Conservation (phyloP, 2,329 filamentous ascomycete genomes). For the Venturia carpophila region DNA sequence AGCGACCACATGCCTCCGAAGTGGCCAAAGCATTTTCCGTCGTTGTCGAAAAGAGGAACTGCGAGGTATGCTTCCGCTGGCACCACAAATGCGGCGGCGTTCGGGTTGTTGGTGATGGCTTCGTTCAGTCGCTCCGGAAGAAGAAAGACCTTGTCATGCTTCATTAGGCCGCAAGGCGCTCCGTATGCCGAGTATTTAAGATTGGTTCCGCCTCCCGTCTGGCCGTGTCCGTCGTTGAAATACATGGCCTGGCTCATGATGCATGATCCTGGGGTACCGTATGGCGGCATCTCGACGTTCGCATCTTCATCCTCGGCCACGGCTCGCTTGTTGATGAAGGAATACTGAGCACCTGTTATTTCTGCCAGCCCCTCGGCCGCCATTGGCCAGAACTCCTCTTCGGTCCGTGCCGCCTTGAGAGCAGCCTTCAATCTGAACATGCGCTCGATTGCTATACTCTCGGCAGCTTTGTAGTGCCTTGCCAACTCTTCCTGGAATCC, state of each 20-base stretch:
- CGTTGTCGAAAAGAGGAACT: slow-evolving; percentile 52
- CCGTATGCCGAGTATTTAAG: slow-evolving; percentile 58
- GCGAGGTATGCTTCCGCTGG: slow-evolving; percentile 58
- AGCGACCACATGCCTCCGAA: slow-evolving; percentile 66
- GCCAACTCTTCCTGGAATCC: slow-evolving; percentile 35
- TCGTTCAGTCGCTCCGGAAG: slow-evolving; percentile 55
- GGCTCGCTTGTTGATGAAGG: slow-evolving; percentile 59
- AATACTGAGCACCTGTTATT: slow-evolving; percentile 58
- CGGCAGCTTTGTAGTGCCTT: slow-evolving; percentile 29
- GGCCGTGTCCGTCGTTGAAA: slow-evolving; percentile 52
- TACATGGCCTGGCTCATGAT: slow-evolving; percentile 60
- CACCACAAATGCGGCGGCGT: slow-evolving; percentile 45
- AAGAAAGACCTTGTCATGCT: slow-evolving; percentile 62
- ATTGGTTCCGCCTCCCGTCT: slow-evolving; percentile 48
- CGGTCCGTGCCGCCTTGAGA: slow-evolving; percentile 45
- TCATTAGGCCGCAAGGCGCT: slow-evolving; percentile 61
- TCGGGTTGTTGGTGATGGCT: slow-evolving; percentile 54
- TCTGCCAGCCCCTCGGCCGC: slow-evolving; percentile 57
- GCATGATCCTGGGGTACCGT: slow-evolving; percentile 54
- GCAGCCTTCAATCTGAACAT: slow-evolving; percentile 52
- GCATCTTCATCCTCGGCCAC: slow-evolving; percentile 50
- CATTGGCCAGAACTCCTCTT: slow-evolving; percentile 53
- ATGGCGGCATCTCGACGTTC: slow-evolving; percentile 52
- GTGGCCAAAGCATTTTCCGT: slow-evolving; percentile 59
- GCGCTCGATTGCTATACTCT: slow-evolving; percentile 54